Conservation (phyloP, 208 protist species). For the Crithidia acanthocephali region DNA sequence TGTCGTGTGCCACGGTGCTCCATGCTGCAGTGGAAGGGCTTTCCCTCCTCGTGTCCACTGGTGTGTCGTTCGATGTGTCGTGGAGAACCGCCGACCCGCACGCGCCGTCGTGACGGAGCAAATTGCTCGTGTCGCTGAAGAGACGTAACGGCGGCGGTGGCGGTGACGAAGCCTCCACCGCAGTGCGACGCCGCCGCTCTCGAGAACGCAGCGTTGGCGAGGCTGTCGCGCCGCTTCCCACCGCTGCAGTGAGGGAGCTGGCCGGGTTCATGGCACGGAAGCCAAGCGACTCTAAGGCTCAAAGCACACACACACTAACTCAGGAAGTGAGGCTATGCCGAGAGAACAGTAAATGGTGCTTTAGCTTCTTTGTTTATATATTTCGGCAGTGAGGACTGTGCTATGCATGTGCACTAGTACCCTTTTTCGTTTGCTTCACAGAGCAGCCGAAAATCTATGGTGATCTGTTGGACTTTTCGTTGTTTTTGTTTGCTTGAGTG, state of each 20-base stretch:
- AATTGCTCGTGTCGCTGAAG: constrained; percentile 2
- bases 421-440: too few species aligned
- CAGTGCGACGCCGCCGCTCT: neutral
- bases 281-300: too few species aligned
- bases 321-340: too few species aligned
- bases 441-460: too few species aligned
- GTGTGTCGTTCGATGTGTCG: neutral
- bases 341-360: too few species aligned
- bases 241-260: neutral
- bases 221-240: neutral
- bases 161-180: neutral
- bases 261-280: neutral
- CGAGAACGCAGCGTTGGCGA: neutral
- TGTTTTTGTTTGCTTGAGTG: too few species aligned
- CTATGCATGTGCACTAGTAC: too few species aligned
- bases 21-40: neutral
- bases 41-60: neutral
- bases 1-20: too few species aligned
- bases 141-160: neutral
- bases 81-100: neutral
- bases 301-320: too few species aligned
- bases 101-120: neutral
- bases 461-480: too few species aligned
- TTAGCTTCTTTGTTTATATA: too few species aligned
- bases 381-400: too few species aligned